These are phyloP conservation scores for Vaccinium vitisidaea DNA, from an alignment of 148 eudicot species.

Conservation along the genomic window DNA sequence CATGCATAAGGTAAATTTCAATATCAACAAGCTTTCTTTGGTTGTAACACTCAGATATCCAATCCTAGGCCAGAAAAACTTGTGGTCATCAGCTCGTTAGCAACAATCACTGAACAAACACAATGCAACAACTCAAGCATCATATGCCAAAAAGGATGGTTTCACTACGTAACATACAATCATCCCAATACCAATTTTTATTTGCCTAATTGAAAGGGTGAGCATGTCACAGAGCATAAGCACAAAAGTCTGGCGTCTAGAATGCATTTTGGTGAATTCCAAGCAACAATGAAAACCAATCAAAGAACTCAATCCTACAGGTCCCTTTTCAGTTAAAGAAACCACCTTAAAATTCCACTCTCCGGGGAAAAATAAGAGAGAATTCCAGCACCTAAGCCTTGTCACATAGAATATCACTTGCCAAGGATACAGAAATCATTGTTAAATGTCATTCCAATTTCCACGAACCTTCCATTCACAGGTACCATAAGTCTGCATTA, in stretches of 20 bases:
- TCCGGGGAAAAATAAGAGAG: not conserved
- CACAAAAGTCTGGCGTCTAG: too few species aligned
- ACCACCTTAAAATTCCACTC: not conserved
- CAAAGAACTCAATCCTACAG: not conserved
- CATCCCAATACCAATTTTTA: not conserved
- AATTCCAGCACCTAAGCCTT: not conserved
- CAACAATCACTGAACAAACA: conserved; percentile 5
- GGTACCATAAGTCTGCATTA: not conserved
- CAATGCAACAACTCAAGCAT: not conserved
- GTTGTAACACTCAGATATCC: conserved; percentile 75
- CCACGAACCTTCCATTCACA: not conserved
- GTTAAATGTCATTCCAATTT: not conserved
- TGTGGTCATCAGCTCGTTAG: conserved; percentile 21
- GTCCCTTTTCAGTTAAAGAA: not conserved
- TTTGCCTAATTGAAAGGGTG: not conserved
- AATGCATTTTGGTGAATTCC: not conserved
- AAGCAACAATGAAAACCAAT: not conserved
- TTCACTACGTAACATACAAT: not conserved
- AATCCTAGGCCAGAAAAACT: conserved; percentile 47
- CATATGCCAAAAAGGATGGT: not conserved
- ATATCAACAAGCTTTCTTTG: conserved; percentile 88
- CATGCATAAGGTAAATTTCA: conserved; percentile 77
- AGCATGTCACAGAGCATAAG: too few species aligned
- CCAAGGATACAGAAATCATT: not conserved
- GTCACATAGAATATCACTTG: not conserved